These are phyloP conservation scores for Ophiostoma pallidulum DNA, from an alignment of 2,329 filamentous ascomycete species.

Conservation along the genomic window DNA sequence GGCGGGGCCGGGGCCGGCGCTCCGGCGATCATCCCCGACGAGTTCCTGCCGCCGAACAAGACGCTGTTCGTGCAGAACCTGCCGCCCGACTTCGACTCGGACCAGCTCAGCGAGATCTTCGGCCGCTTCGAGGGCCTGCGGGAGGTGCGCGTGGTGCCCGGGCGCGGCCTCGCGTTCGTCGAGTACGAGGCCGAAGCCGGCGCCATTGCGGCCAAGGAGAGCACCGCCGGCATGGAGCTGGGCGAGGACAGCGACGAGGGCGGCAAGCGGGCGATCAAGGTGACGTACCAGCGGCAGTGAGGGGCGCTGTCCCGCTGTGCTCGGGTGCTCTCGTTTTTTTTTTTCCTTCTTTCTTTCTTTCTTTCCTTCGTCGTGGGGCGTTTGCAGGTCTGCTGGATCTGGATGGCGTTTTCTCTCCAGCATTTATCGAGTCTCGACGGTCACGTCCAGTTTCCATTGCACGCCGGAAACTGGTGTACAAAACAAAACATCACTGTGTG, in stretches of 20 bases:
- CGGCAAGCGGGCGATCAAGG: conserved; percentile 63
- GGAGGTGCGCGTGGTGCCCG: conserved; percentile 83
- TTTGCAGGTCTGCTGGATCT: not conserved
- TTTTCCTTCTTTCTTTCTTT: not conserved
- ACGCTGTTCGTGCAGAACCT: conserved; percentile 90
- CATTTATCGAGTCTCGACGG: not conserved
- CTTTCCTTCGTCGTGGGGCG: not conserved
- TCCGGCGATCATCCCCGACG: conserved; percentile 69
- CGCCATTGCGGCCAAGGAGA: conserved; percentile 89
- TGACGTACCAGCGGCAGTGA: conserved; percentile 90
- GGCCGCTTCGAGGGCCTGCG: conserved; percentile 86
- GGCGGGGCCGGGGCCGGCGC: conserved; percentile 26
- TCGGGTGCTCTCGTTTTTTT: too few relatives aligned
- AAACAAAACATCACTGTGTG: too few relatives aligned
- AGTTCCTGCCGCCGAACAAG: conserved; percentile 96
- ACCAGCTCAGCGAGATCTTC: conserved; percentile 72
- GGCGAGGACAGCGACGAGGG: conserved; percentile 40
- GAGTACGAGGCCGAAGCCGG: conserved; percentile 89
- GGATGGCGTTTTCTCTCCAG: conserved; percentile 1
- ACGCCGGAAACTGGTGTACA: conserved; percentile 12
- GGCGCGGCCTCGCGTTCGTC: conserved; percentile 84
- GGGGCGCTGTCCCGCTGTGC: too few relatives aligned
- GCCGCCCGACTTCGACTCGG: conserved; percentile 76
- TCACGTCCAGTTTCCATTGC: conserved; percentile 14
- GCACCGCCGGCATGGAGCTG: conserved; percentile 74